Evolutionary conservation across 164 flowering plant genomes (phyloP), one percentile per base, ranked within the genome.

Genomic region (Euptelea pleiosperma): DNA sequence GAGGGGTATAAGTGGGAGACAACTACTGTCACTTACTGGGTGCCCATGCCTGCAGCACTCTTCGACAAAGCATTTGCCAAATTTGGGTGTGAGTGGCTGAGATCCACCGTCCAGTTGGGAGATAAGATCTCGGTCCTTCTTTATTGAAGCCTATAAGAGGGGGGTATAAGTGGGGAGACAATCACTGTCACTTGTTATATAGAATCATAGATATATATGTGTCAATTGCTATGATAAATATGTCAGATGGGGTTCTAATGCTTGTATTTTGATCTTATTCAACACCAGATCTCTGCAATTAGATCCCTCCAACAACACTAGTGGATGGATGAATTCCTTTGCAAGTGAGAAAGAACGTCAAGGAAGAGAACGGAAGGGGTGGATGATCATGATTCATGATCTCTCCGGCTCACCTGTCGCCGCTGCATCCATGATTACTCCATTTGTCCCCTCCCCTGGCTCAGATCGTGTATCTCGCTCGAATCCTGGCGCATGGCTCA

Each of bases 401-500:
- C 89, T 93, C 21, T 90, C 99, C 0, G 99, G 99, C 35, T 86
- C 99, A 0, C 86, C 95, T 0, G 91, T 90, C 2, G 99, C 99
- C 1, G 86, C 96, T 4, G 99, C 99, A 24, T 90, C 99, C 16
- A 87, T 93, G 86, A 68, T 86, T 72, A 90, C 98, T 3, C 98
- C 98, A 1, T 93, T 93, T 63, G 97, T 93, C 12, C 89, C 97
- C 1, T 90, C 97, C 8, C 92, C 90, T 0, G 92, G 91, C 14
- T 70, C 90, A 3, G 87, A 86, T 48, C 84, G 94, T 0, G 98
- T 93, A 24, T 81, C 89, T 3, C 73, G 94, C 8, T 83, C 94
- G 0, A 93, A 88, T 74, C 94, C 98, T 0, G 98, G 98, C 0
- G 92, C 94, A 0, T 93, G 98, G 98, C 91, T 93, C 58, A 83